Percentiles rank a stretch among this genome's conserved stretches.
Conservation (phyloP, 2,329 filamentous ascomycete genomes). For the Trichoderma sp. region DNA sequence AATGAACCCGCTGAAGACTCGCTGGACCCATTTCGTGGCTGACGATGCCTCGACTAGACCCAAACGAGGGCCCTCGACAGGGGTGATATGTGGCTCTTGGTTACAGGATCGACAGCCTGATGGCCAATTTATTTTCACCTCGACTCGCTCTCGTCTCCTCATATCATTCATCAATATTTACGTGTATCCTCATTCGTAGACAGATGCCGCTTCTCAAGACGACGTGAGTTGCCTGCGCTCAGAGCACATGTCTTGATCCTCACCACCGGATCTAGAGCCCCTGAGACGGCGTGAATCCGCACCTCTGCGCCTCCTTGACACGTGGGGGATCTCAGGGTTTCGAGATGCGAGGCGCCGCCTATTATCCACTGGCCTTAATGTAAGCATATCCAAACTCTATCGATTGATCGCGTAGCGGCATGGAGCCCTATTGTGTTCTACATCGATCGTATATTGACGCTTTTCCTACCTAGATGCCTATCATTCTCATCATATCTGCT, state of each 20-base stretch:
- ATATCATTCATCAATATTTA: background rate
- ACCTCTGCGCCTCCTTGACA: background rate
- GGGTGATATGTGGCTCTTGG: background rate
- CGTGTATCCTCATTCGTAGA: too few species aligned
- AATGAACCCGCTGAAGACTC: background rate
- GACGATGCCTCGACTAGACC: background rate
- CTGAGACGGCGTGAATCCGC: background rate
- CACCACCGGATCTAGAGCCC: too few species aligned
- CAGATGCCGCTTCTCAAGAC: too few species aligned
- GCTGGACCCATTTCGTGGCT: background rate
- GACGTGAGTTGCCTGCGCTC: too few species aligned
- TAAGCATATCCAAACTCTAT: background rate
- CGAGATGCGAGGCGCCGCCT: background rate
- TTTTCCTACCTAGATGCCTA: conserved; percentile 10
- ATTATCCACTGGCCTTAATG: conserved; percentile 1
- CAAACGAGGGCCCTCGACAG: background rate
- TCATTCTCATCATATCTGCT: conserved; percentile 43
- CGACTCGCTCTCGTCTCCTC: background rate
- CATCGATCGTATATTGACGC: background rate
- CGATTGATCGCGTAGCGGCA: background rate
- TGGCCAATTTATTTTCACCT: background rate
- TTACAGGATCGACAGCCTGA: background rate
- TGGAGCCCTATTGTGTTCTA: background rate
- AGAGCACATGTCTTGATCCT: too few species aligned
- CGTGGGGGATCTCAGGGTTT: background rate